Percentiles rank a stretch among this genome's conserved stretches.
These are phyloP conservation scores for Haplosporangium sp. DNA, from an alignment of 371 early-diverging fungal genomes.

Conservation along the genomic window DNA sequence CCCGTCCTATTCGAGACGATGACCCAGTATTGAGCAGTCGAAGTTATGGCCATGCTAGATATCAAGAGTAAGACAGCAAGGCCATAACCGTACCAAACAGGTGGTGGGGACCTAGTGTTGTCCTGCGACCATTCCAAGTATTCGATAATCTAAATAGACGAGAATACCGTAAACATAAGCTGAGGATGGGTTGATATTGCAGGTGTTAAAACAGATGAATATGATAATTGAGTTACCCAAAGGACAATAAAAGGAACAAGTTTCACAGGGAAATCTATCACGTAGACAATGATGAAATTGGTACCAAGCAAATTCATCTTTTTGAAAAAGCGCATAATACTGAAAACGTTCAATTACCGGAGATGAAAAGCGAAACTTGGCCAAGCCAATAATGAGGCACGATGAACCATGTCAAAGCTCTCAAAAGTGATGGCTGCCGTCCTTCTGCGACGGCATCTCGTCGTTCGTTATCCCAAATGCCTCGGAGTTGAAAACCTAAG, in stretches of 20 bases:
- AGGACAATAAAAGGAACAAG: conserved; percentile 1
- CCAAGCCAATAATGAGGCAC: conserved; percentile 33
- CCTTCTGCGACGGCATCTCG: conserved; percentile 7
- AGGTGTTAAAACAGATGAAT: too few relatives aligned
- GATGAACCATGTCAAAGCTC: conserved; percentile 20
- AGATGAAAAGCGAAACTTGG: conserved; percentile 9
- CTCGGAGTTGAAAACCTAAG: conserved; percentile 18
- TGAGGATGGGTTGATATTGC: too few relatives aligned
- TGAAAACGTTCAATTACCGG: conserved; percentile 12
- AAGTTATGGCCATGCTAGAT: conserved; percentile 16
- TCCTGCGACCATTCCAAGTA: conserved; percentile 25
- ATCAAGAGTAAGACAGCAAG: conserved; percentile 27
- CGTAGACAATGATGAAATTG: neutral
- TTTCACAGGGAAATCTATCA: neutral
- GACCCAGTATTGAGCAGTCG: conserved; percentile 30
- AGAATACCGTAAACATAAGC: neutral
- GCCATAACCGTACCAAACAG: conserved; percentile 47
- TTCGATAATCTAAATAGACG: conserved; percentile 26
- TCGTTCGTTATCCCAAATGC: conserved; percentile 32
- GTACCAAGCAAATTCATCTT: neutral
- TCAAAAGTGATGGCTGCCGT: conserved; percentile 20
- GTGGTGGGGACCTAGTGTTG: conserved; percentile 12
- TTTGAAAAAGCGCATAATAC: neutral
- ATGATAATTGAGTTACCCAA: conserved; percentile 10
- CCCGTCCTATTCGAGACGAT: conserved; percentile 38